Percentiles rank a stretch among this genome's conserved stretches.
Evolutionary conservation across 2,329 filamentous ascomycete genomes (phyloP).

Genomic region (Fusarium sp.): DNA sequence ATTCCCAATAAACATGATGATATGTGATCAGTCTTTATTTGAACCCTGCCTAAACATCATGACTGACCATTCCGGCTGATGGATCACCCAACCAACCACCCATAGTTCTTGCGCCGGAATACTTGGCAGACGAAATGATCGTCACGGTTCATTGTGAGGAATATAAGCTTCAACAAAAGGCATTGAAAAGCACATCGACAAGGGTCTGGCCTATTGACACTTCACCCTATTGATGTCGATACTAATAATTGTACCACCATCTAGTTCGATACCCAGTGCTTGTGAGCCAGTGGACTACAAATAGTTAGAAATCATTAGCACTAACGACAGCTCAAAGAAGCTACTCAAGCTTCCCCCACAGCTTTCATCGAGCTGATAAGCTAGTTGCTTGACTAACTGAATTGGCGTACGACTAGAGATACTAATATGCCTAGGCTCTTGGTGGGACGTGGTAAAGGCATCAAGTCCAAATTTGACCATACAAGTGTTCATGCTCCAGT

Average conservation of each 20-base stretch:
- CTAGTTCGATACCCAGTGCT: no score
- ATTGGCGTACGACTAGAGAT: background rate
- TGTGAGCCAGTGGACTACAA: background rate
- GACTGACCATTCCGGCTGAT: no score
- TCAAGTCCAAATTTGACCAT: background rate
- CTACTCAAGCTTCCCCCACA: background rate
- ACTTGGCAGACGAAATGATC: no score
- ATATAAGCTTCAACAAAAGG: background rate
- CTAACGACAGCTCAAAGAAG: background rate
- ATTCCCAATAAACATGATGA: no score
- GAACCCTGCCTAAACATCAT: no score
- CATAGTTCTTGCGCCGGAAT: no score
- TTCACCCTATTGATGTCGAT: background rate
- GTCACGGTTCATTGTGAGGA: no score
- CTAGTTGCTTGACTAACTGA: background rate
- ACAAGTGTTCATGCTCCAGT: no score
- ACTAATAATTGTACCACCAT: background rate
- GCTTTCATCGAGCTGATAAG: background rate
- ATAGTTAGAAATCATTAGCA: background rate
- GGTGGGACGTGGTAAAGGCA: accelerated
- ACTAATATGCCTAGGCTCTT: background rate
- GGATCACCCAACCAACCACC: no score
- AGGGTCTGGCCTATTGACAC: no score
- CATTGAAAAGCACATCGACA: no score
- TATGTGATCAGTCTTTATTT: no score